Conservation (phyloP, 1,284 basidiomycete species). For the Amylostereum areolatum region DNA sequence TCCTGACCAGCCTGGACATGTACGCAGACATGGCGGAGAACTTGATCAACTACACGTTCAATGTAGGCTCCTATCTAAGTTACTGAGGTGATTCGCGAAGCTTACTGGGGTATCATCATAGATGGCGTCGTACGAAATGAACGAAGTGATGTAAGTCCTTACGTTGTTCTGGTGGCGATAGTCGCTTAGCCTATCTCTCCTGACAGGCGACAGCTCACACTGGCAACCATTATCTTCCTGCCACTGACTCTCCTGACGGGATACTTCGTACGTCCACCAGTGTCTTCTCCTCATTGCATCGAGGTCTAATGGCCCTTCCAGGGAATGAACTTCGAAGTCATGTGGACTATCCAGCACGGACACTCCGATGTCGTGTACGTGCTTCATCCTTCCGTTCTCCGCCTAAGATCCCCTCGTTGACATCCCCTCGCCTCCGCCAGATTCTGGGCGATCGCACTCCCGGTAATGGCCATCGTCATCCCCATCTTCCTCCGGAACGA, state of each 20-base stretch:
- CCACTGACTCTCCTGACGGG: conserved; percentile 66
- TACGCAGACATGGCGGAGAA: conserved; percentile 63
- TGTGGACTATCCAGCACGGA: conserved; percentile 40
- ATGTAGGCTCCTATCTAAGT: conserved; percentile 28
- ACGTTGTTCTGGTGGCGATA: not conserved
- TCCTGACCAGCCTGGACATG: conserved; percentile 61
- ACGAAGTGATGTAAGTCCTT: conserved; percentile 53
- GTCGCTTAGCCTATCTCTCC: conserved; percentile 1
- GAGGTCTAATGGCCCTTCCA: conserved; percentile 18
- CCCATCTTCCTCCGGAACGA: conserved; percentile 51
- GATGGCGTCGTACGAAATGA: conserved; percentile 68
- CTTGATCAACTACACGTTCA: conserved; percentile 64
- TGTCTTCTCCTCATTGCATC: not conserved
- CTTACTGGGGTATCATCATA: too few relatives aligned
- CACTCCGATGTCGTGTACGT: conserved; percentile 50
- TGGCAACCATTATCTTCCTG: conserved; percentile 65
- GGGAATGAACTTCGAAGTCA: conserved; percentile 63
- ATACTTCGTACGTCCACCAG: conserved; percentile 50
- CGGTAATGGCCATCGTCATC: conserved; percentile 51
- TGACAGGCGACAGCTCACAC: conserved; percentile 45
- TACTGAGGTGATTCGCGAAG: not conserved
- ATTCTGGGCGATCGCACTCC: conserved; percentile 66
- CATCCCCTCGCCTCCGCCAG: conserved; percentile 22
- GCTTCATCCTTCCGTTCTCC: conserved; percentile 2
- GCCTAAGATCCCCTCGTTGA: not conserved